phyloP scores from a whole-genome alignment of 1,284 basidiomycete genomes.

The Naganishia albida region DNA sequence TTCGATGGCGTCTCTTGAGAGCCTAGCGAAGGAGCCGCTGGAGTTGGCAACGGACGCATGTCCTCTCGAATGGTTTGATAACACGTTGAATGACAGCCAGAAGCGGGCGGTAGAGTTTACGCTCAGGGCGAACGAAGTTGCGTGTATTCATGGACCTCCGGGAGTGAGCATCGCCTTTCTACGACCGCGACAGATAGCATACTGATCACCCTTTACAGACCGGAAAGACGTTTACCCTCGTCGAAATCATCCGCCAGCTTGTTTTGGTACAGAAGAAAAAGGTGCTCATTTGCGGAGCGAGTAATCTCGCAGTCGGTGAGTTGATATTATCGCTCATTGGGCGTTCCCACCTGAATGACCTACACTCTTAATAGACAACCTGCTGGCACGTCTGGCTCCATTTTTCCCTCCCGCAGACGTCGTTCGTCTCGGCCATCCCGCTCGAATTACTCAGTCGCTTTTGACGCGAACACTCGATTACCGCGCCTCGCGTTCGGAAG shows the following conservation, averaged over 20 bases:
- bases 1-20: slow-evolving; percentile 31
- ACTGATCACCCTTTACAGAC: slow-evolving; percentile 54
- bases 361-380: slow-evolving; percentile 65
- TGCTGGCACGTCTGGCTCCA: slow-evolving; percentile 69
- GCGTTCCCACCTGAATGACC: background rate
- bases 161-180: slow-evolving; percentile 58
- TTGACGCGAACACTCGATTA: slow-evolving; percentile 83
- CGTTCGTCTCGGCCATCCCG: slow-evolving; percentile 88
- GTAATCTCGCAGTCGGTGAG: slow-evolving; percentile 76
- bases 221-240: slow-evolving; percentile 88
- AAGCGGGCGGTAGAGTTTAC: slow-evolving; percentile 63
- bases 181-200: slow-evolving; percentile 12
- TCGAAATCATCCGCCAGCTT: slow-evolving; percentile 80
- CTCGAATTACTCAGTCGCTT: slow-evolving; percentile 79
- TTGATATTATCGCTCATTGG: background rate
- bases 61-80: slow-evolving; percentile 71
- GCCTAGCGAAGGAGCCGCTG: background rate
- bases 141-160: slow-evolving; percentile 95
- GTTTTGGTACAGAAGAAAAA: slow-evolving; percentile 53
- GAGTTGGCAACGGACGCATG: background rate
- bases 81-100: slow-evolving; percentile 77
- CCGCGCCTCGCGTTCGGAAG: slow-evolving; percentile 73
- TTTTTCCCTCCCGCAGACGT: slow-evolving; percentile 55
- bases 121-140: slow-evolving; percentile 63
- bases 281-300: slow-evolving; percentile 84